A percentile compares a stretch with the other conserved stretches of the same genome.
Evolutionary conservation across 2,329 filamentous ascomycete species (phyloP).

Genomic region (Aspergillus cejpii): DNA sequence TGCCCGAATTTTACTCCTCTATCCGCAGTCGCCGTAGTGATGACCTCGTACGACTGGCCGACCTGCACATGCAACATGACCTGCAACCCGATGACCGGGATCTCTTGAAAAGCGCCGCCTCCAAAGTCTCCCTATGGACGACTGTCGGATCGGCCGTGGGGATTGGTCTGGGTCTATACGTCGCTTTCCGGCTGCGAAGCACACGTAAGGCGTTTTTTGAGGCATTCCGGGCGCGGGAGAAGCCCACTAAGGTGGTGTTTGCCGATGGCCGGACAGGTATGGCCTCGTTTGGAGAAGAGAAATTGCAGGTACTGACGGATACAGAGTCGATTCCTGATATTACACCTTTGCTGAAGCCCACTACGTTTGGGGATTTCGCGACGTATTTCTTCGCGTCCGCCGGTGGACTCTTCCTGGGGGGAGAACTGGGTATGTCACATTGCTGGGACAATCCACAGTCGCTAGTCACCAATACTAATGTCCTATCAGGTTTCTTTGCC

Average conservation of each 20-base stretch:
- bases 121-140: conserved; percentile 50
- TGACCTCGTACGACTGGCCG: conserved; percentile 51
- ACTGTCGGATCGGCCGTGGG: conserved; percentile 55
- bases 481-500: conserved; percentile 46
- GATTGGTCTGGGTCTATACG: conserved; percentile 52
- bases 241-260: conserved; percentile 57
- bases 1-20: conserved; percentile 43
- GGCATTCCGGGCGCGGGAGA: conserved; percentile 55
- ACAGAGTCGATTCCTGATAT: conserved; percentile 57
- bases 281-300: background rate
- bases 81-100: conserved; percentile 55
- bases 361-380: conserved; percentile 53
- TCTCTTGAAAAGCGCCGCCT: conserved; percentile 50
- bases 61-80: conserved; percentile 54
- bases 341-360: conserved; percentile 52
- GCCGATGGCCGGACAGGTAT: conserved; percentile 53
- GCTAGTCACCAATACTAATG: background rate
- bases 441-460: background rate
- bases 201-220: conserved; percentile 55
- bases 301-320: background rate
- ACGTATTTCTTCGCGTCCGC: conserved; percentile 58
- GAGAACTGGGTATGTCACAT: conserved; percentile 44
- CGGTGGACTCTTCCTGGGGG: conserved; percentile 58
- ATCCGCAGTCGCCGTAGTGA: conserved; percentile 43
- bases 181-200: conserved; percentile 52